A percentile compares a stretch with the other conserved stretches of the same genome.
phyloP scores from a whole-genome alignment of 2,329 filamentous ascomycete genomes.

The Botrytis aclada region DNA sequence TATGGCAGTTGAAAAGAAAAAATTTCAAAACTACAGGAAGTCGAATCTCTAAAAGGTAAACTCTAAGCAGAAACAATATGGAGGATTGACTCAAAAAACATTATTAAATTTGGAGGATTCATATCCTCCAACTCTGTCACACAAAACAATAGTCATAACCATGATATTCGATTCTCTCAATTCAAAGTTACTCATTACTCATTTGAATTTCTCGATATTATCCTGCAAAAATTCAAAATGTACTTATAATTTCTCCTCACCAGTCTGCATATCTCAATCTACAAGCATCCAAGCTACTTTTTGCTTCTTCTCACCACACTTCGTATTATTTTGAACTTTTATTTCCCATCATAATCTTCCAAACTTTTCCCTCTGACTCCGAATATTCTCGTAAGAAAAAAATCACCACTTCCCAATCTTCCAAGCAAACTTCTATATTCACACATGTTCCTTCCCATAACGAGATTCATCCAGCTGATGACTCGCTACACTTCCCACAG shows the following conservation, averaged over 20 bases:
- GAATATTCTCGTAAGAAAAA: no score
- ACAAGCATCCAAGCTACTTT: neutral
- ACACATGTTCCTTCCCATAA: neutral
- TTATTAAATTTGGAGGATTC: neutral
- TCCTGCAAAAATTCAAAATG: neutral
- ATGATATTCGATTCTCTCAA: neutral
- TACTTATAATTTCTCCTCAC: neutral
- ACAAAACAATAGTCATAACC: neutral
- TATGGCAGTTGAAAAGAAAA: neutral
- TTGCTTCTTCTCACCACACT: neutral
- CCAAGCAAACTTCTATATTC: neutral
- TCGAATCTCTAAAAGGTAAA: neutral
- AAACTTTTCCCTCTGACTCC: neutral
- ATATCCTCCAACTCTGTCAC: neutral
- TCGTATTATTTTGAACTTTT: neutral
- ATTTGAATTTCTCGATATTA: neutral
- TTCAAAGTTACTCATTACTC: neutral
- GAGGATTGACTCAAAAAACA: neutral
- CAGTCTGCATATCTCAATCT: neutral
- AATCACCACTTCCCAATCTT: neutral
- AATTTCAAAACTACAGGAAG: neutral
- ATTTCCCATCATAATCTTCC: accelerated
- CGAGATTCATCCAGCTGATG: neutral
- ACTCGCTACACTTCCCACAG: no score
- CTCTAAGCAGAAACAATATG: neutral